Evolutionary conservation across 2,329 filamentous ascomycete genomes (phyloP), one percentile per base, ranked within the genome.

Genomic region (Cercospora sesami): DNA sequence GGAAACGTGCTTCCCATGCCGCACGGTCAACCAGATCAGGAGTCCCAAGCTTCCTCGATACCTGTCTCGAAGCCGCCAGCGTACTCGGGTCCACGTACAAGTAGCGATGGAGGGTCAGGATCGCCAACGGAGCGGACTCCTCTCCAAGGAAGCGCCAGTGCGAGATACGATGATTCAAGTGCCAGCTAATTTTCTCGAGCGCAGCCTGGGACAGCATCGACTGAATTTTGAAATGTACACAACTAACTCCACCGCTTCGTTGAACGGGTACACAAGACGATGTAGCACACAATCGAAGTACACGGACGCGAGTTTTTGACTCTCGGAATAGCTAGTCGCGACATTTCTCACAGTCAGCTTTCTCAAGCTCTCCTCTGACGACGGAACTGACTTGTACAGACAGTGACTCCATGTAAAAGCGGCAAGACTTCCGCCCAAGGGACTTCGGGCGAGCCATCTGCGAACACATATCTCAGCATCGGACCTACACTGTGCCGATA

Each of bases 11-110:
- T 31, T 59, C n/a, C 31, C 12, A 45, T 64, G 8, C 55, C 28
- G 8, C 61, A 59, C n/a, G 65, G 36, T 21, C 28, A 61, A 14
- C 48, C 31, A 30, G 58, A 42, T 10, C 16, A 62, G 18, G 14
- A 10, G 3, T 48, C 28, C 21, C 60, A 51, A 16, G 26, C 39
- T 30, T 51, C 42, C 9, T 30, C 39, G 14, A 23, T 30, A 6
- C 36, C 30, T 48, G 28, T 21, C 60, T 26, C 60, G 60, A 30
- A 62, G 5, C 60, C 60, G 12, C 60, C 60, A 8, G 36, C 60
- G 6, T 62, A 62, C 18, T 62, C 60, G n/a, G 9, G 28, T 16
- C 36, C 6, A 18, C 12, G 39, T 7, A 51, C 36, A 26, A 33
- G 28, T 59, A 23, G 55, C 16, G 55, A 59, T 12, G 30, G 28